Conservation (phyloP, 139 green algal genomes). For the Diplosphaera chodatii region DNA sequence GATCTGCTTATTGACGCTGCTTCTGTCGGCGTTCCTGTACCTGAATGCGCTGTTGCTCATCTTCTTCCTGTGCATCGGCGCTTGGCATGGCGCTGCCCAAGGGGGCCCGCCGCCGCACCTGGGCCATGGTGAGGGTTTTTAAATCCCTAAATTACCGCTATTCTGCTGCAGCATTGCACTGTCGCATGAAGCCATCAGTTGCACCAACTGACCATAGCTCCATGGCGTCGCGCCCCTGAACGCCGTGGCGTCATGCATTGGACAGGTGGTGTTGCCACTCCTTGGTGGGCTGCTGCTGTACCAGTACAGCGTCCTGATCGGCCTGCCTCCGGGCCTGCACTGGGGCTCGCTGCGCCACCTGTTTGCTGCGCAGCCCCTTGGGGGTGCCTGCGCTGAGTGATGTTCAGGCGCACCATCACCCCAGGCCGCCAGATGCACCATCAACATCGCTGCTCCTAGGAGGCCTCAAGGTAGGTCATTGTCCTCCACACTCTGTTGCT, state of each 20-base stretch:
- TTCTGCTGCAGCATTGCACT: too few relatives aligned
- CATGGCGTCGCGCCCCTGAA: too few relatives aligned
- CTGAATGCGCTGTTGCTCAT: slow-evolving; percentile 40
- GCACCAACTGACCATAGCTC: too few relatives aligned
- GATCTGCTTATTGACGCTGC: slow-evolving; percentile 36
- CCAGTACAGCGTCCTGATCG: slow-evolving; percentile 43
- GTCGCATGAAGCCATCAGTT: too few relatives aligned
- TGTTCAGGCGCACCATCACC: too few relatives aligned
- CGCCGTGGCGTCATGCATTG: too few relatives aligned
- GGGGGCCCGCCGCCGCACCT: not conserved
- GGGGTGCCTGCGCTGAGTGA: too few relatives aligned
- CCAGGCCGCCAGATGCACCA: too few relatives aligned
- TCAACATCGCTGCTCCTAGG: not conserved
- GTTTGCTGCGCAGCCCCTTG: too few relatives aligned
- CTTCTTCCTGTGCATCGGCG: slow-evolving; percentile 27
- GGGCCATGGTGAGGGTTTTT: not conserved
- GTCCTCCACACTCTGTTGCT: too few relatives aligned
- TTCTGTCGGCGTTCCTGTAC: slow-evolving; percentile 46
- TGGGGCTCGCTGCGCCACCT: not conserved
- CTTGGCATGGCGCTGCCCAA: slow-evolving; percentile 33
- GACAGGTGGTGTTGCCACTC: slow-evolving; percentile 27
- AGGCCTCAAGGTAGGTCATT: not conserved
- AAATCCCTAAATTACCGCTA: too few relatives aligned
- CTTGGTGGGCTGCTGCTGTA: slow-evolving; percentile 31
- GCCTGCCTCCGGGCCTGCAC: slow-evolving; percentile 13